phyloP scores from a whole-genome alignment of 2,329 filamentous ascomycete genomes.

The Ophiostoma sp. region DNA sequence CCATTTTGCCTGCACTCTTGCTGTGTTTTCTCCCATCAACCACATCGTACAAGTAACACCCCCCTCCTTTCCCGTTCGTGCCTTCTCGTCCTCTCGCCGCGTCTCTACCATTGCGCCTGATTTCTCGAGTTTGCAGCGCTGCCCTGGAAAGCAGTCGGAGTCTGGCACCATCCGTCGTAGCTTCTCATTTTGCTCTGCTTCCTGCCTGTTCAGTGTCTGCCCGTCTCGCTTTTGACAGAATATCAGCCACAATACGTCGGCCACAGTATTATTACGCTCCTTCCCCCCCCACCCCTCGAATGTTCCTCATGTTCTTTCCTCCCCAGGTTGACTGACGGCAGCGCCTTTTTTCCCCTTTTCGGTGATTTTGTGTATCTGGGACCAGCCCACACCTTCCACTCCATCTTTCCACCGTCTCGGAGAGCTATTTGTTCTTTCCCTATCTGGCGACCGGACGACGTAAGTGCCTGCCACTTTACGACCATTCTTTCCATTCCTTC shows the following conservation, averaged over 20 bases:
- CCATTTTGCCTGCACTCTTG: background rate
- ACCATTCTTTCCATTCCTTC: background rate
- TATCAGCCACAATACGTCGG: background rate
- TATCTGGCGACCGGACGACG: background rate
- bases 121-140: background rate
- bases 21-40: background rate
- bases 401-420: background rate
- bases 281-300: background rate
- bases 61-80: slow-evolving; percentile 10
- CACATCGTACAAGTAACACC: background rate
- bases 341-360: background rate
- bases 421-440: background rate
- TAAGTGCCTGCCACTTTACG: background rate
- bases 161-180: no score
- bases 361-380: background rate
- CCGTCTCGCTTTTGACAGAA: background rate
- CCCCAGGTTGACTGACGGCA: background rate
- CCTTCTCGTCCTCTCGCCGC: slow-evolving; percentile 15
- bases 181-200: background rate
- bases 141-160: background rate
- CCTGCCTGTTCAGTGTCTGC: background rate
- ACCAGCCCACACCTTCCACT: background rate
- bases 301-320: slow-evolving; percentile 12
- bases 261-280: background rate
- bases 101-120: slow-evolving; percentile 21